A percentile compares a stretch with the other conserved stretches of the same genome.
Evolutionary conservation across 2,329 filamentous ascomycete species (phyloP).

Genomic region (Claviceps fusiformis): DNA sequence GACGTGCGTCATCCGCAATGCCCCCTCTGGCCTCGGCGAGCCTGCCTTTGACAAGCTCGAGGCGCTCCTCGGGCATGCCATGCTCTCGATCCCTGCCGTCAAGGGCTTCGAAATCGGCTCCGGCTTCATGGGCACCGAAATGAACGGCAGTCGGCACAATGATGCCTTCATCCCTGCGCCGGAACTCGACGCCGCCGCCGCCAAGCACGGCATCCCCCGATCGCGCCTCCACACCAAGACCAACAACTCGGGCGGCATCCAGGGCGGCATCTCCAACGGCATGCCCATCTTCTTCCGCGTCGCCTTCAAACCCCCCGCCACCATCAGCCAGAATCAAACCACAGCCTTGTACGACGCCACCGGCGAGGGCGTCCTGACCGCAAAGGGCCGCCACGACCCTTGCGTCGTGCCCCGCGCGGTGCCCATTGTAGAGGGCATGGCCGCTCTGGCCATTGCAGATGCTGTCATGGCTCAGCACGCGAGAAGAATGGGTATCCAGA

Average conservation of each 20-base stretch:
- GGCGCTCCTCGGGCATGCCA: conserved; percentile 79
- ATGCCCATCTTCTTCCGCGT: conserved; percentile 89
- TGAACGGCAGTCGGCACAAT: conserved; percentile 84
- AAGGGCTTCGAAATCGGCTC: conserved; percentile 95
- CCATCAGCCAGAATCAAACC: conserved; percentile 76
- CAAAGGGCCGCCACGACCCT: conserved; percentile 89
- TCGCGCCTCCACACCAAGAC: conserved; percentile 71
- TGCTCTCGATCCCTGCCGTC: conserved; percentile 87
- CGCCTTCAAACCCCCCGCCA: conserved; percentile 89
- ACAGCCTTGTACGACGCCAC: conserved; percentile 68
- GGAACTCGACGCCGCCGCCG: conserved; percentile 31
- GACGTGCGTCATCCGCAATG: conserved; percentile 82
- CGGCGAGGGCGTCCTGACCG: conserved; percentile 61
- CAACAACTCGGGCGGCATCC: conserved; percentile 89
- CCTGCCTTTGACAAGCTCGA: conserved; percentile 94
- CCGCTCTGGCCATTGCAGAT: conserved; percentile 76
- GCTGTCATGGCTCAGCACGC: conserved; percentile 71
- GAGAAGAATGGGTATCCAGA: conserved; percentile 27
- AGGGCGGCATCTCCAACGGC: conserved; percentile 91
- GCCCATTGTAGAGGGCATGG: conserved; percentile 85
- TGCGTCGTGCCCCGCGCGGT: conserved; percentile 83
- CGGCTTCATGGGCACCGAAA: conserved; percentile 75
- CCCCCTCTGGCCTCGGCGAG: conserved; percentile 77
- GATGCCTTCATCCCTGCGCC: conserved; percentile 41
- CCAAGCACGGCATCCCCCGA: conserved; percentile 30